These are phyloP conservation scores for Zanthoxylum bungeanum DNA, from an alignment of 345 rosid genomes.

Conservation along the genomic window DNA sequence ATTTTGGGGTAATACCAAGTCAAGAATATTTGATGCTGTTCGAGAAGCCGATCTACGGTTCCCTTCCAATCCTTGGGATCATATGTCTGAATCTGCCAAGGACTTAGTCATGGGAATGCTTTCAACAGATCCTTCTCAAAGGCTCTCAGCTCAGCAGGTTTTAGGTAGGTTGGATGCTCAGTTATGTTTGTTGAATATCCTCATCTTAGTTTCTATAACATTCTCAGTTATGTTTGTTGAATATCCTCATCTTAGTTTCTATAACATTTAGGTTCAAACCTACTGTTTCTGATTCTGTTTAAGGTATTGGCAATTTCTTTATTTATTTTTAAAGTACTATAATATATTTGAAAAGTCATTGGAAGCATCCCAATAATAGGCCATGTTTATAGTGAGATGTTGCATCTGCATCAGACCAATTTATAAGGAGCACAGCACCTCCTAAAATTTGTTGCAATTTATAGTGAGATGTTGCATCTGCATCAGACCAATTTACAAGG, in stretches of 20 bases:
- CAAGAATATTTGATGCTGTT: slow-evolving; percentile 61
- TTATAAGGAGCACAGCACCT: background rate
- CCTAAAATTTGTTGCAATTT: background rate
- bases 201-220: background rate
- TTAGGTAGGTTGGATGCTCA: slow-evolving; percentile 41
- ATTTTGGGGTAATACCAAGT: slow-evolving; percentile 73
- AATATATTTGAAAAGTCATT: background rate
- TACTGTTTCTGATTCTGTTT: background rate
- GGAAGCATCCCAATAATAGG: background rate
- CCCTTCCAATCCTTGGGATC: slow-evolving; percentile 56
- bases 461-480: background rate
- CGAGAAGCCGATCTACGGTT: slow-evolving; percentile 59
- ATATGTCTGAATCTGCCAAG: slow-evolving; percentile 49
- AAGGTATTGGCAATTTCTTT: background rate
- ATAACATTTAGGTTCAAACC: background rate
- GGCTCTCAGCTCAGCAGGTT: slow-evolving; percentile 53
- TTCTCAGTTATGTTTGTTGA: background rate
- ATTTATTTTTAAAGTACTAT: background rate
- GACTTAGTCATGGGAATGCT: slow-evolving; percentile 59
- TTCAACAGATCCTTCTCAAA: slow-evolving; percentile 40
- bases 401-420: background rate
- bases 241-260: background rate
- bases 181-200: background rate
- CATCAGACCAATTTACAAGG: background rate
- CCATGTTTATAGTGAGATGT: background rate